Percentiles rank a stretch among this genome's conserved stretches.
Evolutionary conservation across 2,329 filamentous ascomycete species (phyloP).

Genomic region (Ambrosiella beaveri): DNA sequence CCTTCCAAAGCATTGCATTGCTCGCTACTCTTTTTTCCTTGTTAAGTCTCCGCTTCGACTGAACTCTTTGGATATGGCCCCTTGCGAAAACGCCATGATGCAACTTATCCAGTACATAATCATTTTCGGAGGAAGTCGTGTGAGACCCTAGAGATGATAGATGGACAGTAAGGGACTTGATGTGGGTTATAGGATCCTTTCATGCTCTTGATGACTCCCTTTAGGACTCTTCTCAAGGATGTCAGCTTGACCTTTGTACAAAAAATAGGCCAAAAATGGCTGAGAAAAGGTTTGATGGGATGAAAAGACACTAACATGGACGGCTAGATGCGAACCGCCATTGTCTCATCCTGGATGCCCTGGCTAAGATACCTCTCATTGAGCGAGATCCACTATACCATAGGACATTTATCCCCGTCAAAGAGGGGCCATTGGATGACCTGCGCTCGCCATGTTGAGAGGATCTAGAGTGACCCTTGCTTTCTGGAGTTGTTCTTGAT

Average conservation of each 20-base stretch:
- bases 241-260: too few relatives aligned
- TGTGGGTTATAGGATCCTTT: too few relatives aligned
- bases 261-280: too few relatives aligned
- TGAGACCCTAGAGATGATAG: too few relatives aligned
- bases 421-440: background rate
- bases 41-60: background rate
- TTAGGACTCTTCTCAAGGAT: too few relatives aligned
- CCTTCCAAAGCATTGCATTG: constrained; percentile 9
- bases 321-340: background rate
- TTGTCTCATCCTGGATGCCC: background rate
- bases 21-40: constrained; percentile 7
- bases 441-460: background rate
- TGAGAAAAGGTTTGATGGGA: background rate
- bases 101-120: too few relatives aligned
- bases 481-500: too few relatives aligned
- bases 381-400: background rate
- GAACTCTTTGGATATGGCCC: background rate
- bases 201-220: too few relatives aligned
- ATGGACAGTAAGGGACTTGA: too few relatives aligned
- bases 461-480: background rate
- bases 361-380: background rate
- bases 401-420: too few relatives aligned
- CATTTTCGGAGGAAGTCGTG: too few relatives aligned
- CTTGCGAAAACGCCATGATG: too few relatives aligned
- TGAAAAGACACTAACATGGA: background rate